Conservation (phyloP, 1,139 yeast species). For the Hansenula lynferdii region DNA sequence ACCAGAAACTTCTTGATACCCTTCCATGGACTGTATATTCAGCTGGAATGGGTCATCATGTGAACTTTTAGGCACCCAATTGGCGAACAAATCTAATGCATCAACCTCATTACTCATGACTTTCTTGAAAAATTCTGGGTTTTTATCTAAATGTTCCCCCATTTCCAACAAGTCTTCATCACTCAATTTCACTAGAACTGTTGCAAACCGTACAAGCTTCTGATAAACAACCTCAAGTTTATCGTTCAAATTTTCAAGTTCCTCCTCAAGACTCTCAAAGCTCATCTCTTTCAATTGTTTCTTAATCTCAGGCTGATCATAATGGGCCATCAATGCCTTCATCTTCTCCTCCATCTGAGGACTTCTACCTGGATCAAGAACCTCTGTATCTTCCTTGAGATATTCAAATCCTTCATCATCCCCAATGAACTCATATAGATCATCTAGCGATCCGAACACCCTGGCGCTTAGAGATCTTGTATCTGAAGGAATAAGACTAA, state of each 20-base stretch:
- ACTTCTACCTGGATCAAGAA: background rate
- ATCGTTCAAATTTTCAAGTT: constrained; percentile 3
- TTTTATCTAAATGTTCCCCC: background rate
- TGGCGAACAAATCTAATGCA: background rate
- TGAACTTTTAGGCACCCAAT: background rate
- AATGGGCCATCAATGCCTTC: background rate
- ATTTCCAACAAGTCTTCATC: constrained; percentile 4
- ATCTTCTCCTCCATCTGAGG: background rate
- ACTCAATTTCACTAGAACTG: constrained; percentile 4
- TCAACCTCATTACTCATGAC: constrained; percentile 1
- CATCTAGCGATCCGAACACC: background rate
- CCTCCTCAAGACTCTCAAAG: background rate
- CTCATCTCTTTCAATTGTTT: background rate
- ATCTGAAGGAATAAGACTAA: constrained; percentile 1
- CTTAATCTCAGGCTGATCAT: background rate
- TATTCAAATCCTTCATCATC: background rate
- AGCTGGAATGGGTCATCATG: constrained; percentile 4
- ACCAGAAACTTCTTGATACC: background rate
- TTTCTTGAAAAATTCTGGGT: constrained; percentile 1
- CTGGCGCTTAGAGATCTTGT: background rate
- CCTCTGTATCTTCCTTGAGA: constrained; percentile 1
- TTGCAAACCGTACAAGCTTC: constrained; percentile 1
- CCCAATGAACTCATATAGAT: constrained; percentile 2
- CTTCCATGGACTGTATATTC: background rate
- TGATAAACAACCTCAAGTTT: constrained; percentile 1